Percentiles rank a stretch among this genome's conserved stretches.
Evolutionary conservation across 1,284 basidiomycete species (phyloP).

Genomic region (Cryptococcus sp.): DNA sequence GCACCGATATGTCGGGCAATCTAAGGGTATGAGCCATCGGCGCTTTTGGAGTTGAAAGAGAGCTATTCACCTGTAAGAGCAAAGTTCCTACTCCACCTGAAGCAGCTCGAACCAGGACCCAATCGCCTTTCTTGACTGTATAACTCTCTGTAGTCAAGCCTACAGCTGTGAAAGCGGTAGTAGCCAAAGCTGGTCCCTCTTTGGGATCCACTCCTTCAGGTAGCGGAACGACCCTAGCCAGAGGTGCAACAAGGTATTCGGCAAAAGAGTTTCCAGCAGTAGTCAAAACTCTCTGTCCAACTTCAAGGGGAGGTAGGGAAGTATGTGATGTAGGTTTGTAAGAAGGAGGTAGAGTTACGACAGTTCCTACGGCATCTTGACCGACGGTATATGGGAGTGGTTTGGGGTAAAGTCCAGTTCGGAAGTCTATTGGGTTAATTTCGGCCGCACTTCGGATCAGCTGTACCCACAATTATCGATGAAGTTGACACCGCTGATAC

Average conservation of each 20-base stretch:
- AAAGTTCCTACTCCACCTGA: conserved; percentile 66
- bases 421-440: conserved; percentile 32
- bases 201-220: conserved; percentile 55
- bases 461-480: conserved; percentile 50
- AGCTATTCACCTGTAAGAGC: conserved; percentile 49
- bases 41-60: too few species aligned
- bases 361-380: conserved; percentile 69
- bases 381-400: conserved; percentile 71
- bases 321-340: conserved; percentile 7
- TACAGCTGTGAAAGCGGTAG: conserved; percentile 77
- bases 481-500: conserved; percentile 68
- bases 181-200: conserved; percentile 62
- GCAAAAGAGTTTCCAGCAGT: conserved; percentile 60
- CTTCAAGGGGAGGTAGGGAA: conserved; percentile 53
- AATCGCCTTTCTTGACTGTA: conserved; percentile 61
- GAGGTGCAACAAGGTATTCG: conserved; percentile 68
- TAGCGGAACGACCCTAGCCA: conserved; percentile 57
- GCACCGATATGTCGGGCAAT: conserved; percentile 60
- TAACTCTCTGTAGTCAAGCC: conserved; percentile 80
- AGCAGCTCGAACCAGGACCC: conserved; percentile 67
- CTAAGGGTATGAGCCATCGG: conserved; percentile 17
- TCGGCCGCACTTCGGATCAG: too few species aligned
- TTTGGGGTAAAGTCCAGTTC: conserved; percentile 51
- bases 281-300: conserved; percentile 51
- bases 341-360: conserved; percentile 63